phyloP scores from a whole-genome alignment of 495 filamentous ascomycete genomes.

The Penicillium simplicissimum region DNA sequence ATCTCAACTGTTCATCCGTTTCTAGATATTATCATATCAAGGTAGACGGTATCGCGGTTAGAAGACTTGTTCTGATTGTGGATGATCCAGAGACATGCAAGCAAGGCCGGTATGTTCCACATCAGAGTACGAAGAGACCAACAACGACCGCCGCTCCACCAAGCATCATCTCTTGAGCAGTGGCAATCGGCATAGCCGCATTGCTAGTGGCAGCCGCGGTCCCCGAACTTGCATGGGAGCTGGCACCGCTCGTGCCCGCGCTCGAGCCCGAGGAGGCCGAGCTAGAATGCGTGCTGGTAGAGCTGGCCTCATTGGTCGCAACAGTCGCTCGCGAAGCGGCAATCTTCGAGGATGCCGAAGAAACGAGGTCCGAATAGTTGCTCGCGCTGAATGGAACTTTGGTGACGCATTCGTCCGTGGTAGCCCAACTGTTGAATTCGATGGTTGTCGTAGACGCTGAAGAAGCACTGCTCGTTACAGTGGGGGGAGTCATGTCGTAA shows the following conservation, averaged over 20 bases:
- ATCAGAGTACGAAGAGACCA: conserved; percentile 19
- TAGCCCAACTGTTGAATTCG: conserved; percentile 8
- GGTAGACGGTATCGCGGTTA: background rate
- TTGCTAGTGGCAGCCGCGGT: conserved; percentile 16
- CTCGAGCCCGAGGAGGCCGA: background rate
- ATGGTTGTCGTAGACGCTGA: conserved; percentile 8
- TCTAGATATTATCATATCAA: background rate
- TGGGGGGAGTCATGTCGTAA: conserved; percentile 5
- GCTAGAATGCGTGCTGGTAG: background rate
- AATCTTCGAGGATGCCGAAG: conserved; percentile 14
- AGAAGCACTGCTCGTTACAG: background rate
- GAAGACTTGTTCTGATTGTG: background rate
- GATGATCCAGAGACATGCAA: background rate
- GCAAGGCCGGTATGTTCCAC: background rate
- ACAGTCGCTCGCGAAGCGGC: conserved; percentile 10
- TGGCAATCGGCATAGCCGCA: conserved; percentile 14
- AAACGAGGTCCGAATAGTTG: conserved; percentile 23
- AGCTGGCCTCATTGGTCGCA: conserved; percentile 3
- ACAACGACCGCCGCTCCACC: conserved; percentile 16
- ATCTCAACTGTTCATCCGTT: background rate
- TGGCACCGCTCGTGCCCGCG: background rate
- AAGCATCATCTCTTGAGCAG: conserved; percentile 13
- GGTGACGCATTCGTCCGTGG: conserved; percentile 6
- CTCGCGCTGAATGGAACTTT: conserved; percentile 21
- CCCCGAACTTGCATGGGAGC: conserved; percentile 7